Evolutionary conservation across 1,284 basidiomycete genomes (phyloP).

Genomic region (Clitocybe nebularis): DNA sequence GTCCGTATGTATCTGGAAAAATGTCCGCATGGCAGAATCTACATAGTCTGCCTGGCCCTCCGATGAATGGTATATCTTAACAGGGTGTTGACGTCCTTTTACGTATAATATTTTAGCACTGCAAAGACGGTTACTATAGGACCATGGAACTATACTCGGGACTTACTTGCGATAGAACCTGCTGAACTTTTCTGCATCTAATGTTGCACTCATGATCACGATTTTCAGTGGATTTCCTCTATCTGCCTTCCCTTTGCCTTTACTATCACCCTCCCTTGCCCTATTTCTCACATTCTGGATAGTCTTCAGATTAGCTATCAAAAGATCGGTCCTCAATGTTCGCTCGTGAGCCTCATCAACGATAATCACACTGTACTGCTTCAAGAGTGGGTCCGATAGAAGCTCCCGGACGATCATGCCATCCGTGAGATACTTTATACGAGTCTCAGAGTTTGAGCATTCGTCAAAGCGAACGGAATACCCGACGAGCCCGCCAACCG

Average conservation of each 20-base stretch:
- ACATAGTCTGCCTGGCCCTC: slow-evolving; percentile 81
- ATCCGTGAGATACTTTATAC: slow-evolving; percentile 95
- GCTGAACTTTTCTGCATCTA: slow-evolving; percentile 93
- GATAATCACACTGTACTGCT: slow-evolving; percentile 85
- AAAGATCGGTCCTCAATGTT: slow-evolving; percentile 89
- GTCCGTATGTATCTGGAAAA: slow-evolving; percentile 87
- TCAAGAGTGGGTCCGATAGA: slow-evolving; percentile 73
- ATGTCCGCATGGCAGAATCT: slow-evolving; percentile 85
- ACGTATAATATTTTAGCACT: slow-evolving; percentile 88
- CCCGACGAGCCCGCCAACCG: slow-evolving; percentile 76
- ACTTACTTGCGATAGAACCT: slow-evolving; percentile 80
- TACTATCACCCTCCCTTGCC: slow-evolving; percentile 34
- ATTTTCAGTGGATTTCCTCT: slow-evolving; percentile 71
- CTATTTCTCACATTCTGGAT: slow-evolving; percentile 73
- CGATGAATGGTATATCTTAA: slow-evolving; percentile 73
- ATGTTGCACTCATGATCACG: slow-evolving; percentile 95
- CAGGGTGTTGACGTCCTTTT: slow-evolving; percentile 91
- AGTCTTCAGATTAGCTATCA: slow-evolving; percentile 90
- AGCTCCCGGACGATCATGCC: slow-evolving; percentile 95
- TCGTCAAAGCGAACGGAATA: slow-evolving; percentile 98
- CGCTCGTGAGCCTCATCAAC: slow-evolving; percentile 98
- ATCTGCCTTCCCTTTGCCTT: slow-evolving; percentile 24
- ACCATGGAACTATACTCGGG: slow-evolving; percentile 8
- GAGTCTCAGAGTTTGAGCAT: slow-evolving; percentile 61
- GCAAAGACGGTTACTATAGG: slow-evolving; percentile 30